Evolutionary conservation across 371 early-diverging fungal species (phyloP).

Genomic region (Zychaea mexicana): DNA sequence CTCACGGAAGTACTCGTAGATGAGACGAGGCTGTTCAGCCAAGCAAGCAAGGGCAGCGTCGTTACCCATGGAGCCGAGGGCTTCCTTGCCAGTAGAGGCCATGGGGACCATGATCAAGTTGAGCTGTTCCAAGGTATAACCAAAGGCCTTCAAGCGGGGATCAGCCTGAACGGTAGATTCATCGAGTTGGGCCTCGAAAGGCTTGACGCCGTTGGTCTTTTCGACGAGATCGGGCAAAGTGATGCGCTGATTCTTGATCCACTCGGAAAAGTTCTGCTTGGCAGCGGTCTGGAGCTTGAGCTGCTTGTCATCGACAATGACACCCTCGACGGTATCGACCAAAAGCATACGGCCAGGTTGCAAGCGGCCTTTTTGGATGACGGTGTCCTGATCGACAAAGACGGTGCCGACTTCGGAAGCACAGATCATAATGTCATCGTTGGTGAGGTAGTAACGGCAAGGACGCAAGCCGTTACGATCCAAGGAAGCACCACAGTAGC

Average conservation of each 20-base stretch:
- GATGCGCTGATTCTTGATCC: constrained; percentile 82
- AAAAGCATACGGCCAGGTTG: constrained; percentile 96
- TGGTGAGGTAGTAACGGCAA: constrained; percentile 94
- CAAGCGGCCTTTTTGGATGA: constrained; percentile 91
- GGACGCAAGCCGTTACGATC: constrained; percentile 98
- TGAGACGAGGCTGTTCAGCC: constrained; percentile 81
- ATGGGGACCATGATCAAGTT: constrained; percentile 88
- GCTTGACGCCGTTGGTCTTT: neutral
- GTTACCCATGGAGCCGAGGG: constrained; percentile 98
- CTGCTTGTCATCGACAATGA: constrained; percentile 88
- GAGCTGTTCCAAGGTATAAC: constrained; percentile 92
- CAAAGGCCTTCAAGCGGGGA: constrained; percentile 87
- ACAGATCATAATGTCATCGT: constrained; percentile 95
- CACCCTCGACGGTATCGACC: constrained; percentile 91
- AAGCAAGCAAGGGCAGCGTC: constrained; percentile 95
- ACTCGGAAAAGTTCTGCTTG: constrained; percentile 76
- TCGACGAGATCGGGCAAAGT: constrained; percentile 63
- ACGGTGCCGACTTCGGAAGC: constrained; percentile 96
- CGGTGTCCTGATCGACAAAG: constrained; percentile 74
- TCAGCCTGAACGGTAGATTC: constrained; percentile 62
- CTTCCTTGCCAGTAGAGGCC: constrained; percentile 89
- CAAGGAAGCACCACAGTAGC: constrained; percentile 93
- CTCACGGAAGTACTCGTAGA: constrained; percentile 96
- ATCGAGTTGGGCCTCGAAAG: constrained; percentile 38
- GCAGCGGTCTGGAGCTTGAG: constrained; percentile 79